Percentiles rank a stretch among this genome's conserved stretches.
Evolutionary conservation across 352 stramenopile species (phyloP).

Genomic region (Pythium sukuiense): DNA sequence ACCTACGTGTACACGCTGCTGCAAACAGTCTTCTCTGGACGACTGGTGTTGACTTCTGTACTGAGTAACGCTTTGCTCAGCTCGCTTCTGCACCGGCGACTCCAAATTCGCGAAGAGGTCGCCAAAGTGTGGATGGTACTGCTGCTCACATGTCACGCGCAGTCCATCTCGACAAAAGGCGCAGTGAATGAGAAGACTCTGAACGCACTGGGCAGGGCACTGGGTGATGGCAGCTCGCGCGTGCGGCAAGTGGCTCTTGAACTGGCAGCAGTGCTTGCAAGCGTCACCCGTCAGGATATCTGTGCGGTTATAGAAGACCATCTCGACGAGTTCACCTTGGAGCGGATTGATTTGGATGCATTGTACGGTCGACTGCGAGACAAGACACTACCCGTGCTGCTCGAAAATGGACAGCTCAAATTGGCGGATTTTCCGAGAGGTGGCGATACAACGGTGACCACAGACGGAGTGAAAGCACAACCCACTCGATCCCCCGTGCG

Average conservation of each 20-base stretch:
- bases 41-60: conserved; percentile 14
- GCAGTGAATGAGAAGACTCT: conserved; percentile 28
- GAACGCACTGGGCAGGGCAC: conserved; percentile 39
- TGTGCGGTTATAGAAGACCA: conserved; percentile 41
- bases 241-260: conserved; percentile 55
- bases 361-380: conserved; percentile 39
- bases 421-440: conserved; percentile 5
- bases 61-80: conserved; percentile 34
- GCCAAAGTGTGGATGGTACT: conserved; percentile 58
- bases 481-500: background rate
- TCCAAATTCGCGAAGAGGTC: conserved; percentile 64
- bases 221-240: conserved; percentile 46
- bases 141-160: conserved; percentile 34
- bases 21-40: conserved; percentile 18
- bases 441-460: background rate
- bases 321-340: conserved; percentile 50
- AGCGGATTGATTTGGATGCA: conserved; percentile 52
- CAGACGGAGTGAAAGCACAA: background rate
- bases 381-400: conserved; percentile 38
- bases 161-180: conserved; percentile 20
- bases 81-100: conserved; percentile 45
- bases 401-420: conserved; percentile 36
- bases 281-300: conserved; percentile 40
- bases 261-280: conserved; percentile 35
- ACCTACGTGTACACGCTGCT: conserved; percentile 19